Evolutionary conservation across 352 stramenopile genomes (phyloP).

Genomic region (Pilasporangium apinafurcum): DNA sequence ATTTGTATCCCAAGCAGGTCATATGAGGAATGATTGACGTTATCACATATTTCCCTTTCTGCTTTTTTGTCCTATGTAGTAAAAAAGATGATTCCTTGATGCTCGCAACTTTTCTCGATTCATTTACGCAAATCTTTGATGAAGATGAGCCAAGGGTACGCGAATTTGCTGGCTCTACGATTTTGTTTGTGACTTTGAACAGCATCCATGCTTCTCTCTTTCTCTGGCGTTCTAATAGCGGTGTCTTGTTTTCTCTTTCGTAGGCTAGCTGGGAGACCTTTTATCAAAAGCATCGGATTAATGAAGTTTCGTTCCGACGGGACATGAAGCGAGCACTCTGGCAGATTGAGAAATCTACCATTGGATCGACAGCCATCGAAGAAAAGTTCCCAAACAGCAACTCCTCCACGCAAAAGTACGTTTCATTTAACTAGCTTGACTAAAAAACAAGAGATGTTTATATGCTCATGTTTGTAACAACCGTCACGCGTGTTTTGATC

Average conservation of each 20-base stretch:
- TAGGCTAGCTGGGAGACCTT: conserved; percentile 56
- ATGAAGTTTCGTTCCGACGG: conserved; percentile 42
- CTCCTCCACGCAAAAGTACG: neutral
- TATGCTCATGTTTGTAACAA: neutral
- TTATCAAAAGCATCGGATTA: conserved; percentile 26
- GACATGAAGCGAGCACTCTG: conserved; percentile 61
- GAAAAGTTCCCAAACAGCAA: conserved; percentile 15
- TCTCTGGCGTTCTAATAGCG: neutral
- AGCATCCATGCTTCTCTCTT: too few relatives aligned
- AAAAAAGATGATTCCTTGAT: conserved; percentile 13
- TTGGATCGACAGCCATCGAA: conserved; percentile 57
- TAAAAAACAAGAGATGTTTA: neutral
- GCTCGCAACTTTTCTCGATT: conserved; percentile 36
- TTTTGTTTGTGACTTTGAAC: too few relatives aligned
- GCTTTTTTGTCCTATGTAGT: conserved; percentile 5
- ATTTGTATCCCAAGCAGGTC: neutral
- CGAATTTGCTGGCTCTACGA: neutral
- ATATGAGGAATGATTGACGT: neutral
- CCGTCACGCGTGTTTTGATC: neutral
- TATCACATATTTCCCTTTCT: neutral
- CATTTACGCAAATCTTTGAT: conserved; percentile 47
- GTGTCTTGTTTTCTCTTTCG: neutral
- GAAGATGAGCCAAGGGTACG: conserved; percentile 54
- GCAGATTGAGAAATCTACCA: conserved; percentile 33
- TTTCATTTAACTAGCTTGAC: neutral